Conservation (phyloP, 23 red algal genomes). For the Rhodosorus marinus region DNA sequence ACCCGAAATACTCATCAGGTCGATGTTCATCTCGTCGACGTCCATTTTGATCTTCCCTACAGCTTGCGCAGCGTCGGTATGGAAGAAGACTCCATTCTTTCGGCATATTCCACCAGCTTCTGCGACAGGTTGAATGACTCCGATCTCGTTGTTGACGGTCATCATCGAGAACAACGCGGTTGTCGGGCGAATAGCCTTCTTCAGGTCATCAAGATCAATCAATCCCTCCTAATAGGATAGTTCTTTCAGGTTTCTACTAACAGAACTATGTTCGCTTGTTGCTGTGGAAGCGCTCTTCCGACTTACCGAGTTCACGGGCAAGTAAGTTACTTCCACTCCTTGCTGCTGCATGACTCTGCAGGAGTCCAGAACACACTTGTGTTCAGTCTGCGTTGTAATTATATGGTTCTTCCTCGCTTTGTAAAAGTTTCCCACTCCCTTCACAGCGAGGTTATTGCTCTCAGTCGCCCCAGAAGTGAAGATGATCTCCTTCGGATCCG, state of each 20-base stretch:
- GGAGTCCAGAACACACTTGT: constrained; percentile 96
- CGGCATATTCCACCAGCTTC: constrained; percentile 66
- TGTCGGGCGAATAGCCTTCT: constrained; percentile 33
- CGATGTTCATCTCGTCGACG: constrained; percentile 73
- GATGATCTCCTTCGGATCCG: constrained; percentile 75
- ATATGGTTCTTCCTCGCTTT: constrained; percentile 60
- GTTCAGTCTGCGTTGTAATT: constrained; percentile 86
- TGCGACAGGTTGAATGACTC: constrained; percentile 68
- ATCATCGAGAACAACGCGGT: constrained; percentile 84
- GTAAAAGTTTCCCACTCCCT: constrained; percentile 88
- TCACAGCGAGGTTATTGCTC: constrained; percentile 87
- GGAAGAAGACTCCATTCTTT: constrained; percentile 85
- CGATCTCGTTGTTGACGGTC: constrained; percentile 99
- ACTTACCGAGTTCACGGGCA: constrained; percentile 55
- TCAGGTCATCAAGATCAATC: constrained; percentile 33
- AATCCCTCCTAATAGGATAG: constrained; percentile 72
- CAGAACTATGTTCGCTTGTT: no score
- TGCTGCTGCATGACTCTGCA: constrained; percentile 76
- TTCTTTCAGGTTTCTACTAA: no score
- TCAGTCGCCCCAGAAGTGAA: constrained; percentile 97
- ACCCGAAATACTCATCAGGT: constrained; percentile 78
- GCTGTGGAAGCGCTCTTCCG: no score
- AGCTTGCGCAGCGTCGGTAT: constrained; percentile 88
- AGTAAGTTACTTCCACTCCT: constrained; percentile 84
- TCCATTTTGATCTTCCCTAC: constrained; percentile 82